Percentiles rank a stretch among this genome's conserved stretches.
These are phyloP conservation scores for Coemansia sp. DNA, from an alignment of 192 early-diverging fungal genomes.

Conservation along the genomic window DNA sequence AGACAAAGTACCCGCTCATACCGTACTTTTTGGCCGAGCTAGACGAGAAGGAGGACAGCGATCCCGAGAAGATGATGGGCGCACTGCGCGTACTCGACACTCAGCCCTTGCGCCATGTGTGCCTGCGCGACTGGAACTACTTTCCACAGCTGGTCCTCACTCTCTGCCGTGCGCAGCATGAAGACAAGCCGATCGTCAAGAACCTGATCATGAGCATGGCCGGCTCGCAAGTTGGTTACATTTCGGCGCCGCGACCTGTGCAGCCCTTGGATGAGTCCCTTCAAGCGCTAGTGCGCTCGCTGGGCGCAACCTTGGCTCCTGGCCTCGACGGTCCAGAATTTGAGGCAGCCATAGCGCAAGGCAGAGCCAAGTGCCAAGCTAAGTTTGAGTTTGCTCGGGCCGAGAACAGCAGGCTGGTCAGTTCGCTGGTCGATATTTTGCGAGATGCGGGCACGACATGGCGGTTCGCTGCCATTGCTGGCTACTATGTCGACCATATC, in stretches of 20 bases:
- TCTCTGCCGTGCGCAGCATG: slow-evolving; percentile 53
- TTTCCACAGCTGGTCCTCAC: slow-evolving; percentile 41
- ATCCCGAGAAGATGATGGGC: slow-evolving; percentile 52
- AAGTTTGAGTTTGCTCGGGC: slow-evolving; percentile 14
- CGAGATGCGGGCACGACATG: slow-evolving; percentile 72
- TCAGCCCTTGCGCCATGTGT: slow-evolving; percentile 23
- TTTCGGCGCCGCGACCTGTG: slow-evolving; percentile 26
- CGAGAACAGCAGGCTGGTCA: slow-evolving; percentile 27
- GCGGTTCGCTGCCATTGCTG: slow-evolving; percentile 80
- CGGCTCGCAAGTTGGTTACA: slow-evolving; percentile 29
- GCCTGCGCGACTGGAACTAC: slow-evolving; percentile 38
- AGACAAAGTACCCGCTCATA: slow-evolving; percentile 41
- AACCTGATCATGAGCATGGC: slow-evolving; percentile 43
- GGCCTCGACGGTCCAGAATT: background rate
- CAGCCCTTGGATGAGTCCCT: background rate
- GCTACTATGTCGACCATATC: slow-evolving; percentile 78
- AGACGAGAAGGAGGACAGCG: slow-evolving; percentile 29
- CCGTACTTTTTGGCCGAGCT: slow-evolving; percentile 46
- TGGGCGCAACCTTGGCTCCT: background rate
- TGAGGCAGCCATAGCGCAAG: background rate
- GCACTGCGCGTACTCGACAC: slow-evolving; percentile 44
- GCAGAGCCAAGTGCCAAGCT: slow-evolving; percentile 7
- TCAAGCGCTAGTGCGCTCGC: slow-evolving; percentile 1
- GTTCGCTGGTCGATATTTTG: slow-evolving; percentile 63
- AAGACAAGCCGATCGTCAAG: slow-evolving; percentile 55